Base-by-base conservation (phyloP, 83 land plant species). In the Thuja plicata region DNA sequence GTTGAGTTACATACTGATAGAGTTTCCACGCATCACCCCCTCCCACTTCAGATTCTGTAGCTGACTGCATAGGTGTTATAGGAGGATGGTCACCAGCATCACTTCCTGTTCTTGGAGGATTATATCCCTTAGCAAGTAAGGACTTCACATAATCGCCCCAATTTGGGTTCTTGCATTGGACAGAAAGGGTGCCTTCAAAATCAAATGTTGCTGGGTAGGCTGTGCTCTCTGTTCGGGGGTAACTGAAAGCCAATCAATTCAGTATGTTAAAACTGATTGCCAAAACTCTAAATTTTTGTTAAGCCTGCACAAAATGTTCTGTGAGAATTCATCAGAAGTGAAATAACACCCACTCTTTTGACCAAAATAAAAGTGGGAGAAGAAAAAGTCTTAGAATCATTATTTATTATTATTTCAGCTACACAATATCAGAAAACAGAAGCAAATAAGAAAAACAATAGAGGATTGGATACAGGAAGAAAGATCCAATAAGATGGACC, bases 61-160 rank as follows among this genome's bases (percentile, higher is more conserved):
- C 99, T 86, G 92, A 89, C 70, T 85, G 88, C 97, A 97, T 95
- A 81, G 99, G 99, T 38, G 99, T 98, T 80, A 98, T 97, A 41
- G 99, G 99, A 88, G 99, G 99, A 89, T 98, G 99, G 77, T 98
- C 99, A 83, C 99, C 99, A 46, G 93, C 98, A 92, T 97, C 98
- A 40, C 92, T 92, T 88, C 99, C 99, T 19, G 89, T 78, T 46
- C 92, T 92, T 86, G 99, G 98, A 89, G 93, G 94, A 78, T 89
- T 90, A 89, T 89, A 91, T 27, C 99, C 99, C 85, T 88, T 88
- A 70, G 87, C 78, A 71, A 98, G 92, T 11, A 98, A 91, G 37
- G 91, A 87, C 12, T 82, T 82, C 17, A 93, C 98, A 91, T 95
- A 92, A 88, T 90, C 91, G 62, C 98, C 99, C 97, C 96, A 97